Conservation (phyloP, 2,329 filamentous ascomycete genomes). For the Fragosphaeria purpurea region DNA sequence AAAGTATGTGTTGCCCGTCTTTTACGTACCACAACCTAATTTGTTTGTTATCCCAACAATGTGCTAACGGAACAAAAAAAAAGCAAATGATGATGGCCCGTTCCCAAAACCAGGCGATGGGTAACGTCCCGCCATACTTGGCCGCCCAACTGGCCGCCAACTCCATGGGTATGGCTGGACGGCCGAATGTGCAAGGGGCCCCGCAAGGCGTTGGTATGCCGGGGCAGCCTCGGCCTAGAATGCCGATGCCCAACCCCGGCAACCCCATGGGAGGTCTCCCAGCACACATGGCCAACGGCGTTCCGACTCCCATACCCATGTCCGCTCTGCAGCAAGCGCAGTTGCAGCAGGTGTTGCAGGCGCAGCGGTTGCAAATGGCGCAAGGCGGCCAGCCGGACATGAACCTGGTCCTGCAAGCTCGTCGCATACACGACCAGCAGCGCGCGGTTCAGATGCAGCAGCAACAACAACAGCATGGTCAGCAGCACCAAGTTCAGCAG, state of each 20-base stretch:
- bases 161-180: conserved; percentile 24
- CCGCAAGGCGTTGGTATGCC: conserved; percentile 26
- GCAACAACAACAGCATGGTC: conserved; percentile 31
- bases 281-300: conserved; percentile 40
- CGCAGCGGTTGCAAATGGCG: conserved; percentile 47
- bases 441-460: conserved; percentile 37
- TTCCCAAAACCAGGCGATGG: conserved; percentile 14
- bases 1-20: conserved; percentile 32
- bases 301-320: conserved; percentile 47
- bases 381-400: conserved; percentile 37
- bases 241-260: conserved; percentile 43
- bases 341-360: conserved; percentile 47
- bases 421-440: conserved; percentile 57
- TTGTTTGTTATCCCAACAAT: not conserved
- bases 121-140: conserved; percentile 25
- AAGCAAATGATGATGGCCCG: conserved; percentile 16
- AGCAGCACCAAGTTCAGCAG: conserved; percentile 7
- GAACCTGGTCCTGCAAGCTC: conserved; percentile 51
- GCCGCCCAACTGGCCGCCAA: conserved; percentile 29
- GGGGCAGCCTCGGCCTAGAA: conserved; percentile 38
- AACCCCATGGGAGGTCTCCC: conserved; percentile 39
- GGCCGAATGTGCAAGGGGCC: conserved; percentile 34
- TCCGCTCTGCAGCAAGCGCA: conserved; percentile 58
- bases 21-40: not conserved
- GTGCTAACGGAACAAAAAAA: conserved; percentile 9